Base-by-base conservation (phyloP, 352 stramenopile species). In the Phytopythium montanum region DNA sequence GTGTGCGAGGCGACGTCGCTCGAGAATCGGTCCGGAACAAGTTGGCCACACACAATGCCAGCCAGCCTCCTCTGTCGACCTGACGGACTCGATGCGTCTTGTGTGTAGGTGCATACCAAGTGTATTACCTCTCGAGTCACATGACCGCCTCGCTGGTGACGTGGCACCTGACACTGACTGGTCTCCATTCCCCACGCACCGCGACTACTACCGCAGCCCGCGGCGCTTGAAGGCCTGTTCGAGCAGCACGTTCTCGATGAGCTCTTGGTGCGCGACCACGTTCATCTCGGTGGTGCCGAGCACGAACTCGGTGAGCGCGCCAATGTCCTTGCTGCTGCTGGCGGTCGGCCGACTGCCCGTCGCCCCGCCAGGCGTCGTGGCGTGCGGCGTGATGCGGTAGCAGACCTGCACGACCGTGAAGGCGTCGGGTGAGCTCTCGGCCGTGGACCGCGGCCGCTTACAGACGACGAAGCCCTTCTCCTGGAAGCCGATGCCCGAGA, bases 381-480 rank as follows among this genome's bases (percentile, higher is more conserved):
- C 59, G 61, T 76, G 62, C 6, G 69, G 69, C 28, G 61, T 73
- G 60, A 76, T 76, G 55, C 72, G 69, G 61, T 73, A 73, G 53
- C 69, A 76, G 29, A 64, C 72, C 38, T 73, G 68, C 26, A 75
- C 45, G 39, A 70, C 58, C 13, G 65, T 76, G 56, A 71, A 70
- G 36, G 63, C 66, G 36, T 74, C 64, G 42, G 52, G 52, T 21
- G 52, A 57, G 33, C 62, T 59, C 19, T 55, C 59, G 45, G 49
- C 54, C 7, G 54, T 59, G 16, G 54, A 59, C 25, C 54, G 54
- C 18, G 58, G 65, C 31, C 60, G 67, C 56, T 68, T 75, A 46
- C 51, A 64, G 18, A 75, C 68, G 8, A 64, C 65, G 57, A 70
- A 75, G 42, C 57, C 71, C 26, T 75, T 66, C 19, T 75, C 65